phyloP scores from a whole-genome alignment of 1,284 basidiomycete species.

The Cryptococcus maquisensis region DNA sequence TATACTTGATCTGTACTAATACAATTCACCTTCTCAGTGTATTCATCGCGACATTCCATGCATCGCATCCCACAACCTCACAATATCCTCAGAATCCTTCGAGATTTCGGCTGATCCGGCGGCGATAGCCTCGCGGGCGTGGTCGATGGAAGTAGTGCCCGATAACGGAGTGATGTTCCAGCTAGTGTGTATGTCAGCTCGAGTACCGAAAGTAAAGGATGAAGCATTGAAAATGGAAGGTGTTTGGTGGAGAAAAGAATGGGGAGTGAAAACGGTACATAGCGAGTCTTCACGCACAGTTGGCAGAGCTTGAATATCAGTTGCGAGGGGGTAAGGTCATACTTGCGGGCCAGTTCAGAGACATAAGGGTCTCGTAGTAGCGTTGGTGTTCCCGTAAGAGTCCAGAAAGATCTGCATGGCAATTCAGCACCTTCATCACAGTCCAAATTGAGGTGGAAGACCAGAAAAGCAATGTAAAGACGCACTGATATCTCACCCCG shows the following conservation, averaged over 20 bases:
- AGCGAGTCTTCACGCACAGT: constrained; percentile 26
- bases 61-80: constrained; percentile 20
- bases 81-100: constrained; percentile 41
- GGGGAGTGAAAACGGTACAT: not conserved
- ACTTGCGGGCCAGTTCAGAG: constrained; percentile 51
- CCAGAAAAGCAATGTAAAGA: not conserved
- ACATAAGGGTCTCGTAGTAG: constrained; percentile 57
- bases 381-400: constrained; percentile 66
- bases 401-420: constrained; percentile 72
- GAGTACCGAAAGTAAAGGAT: not conserved
- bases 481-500: constrained; percentile 68
- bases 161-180: constrained; percentile 44
- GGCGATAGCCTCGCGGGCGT: constrained; percentile 63
- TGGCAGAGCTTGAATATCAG: constrained; percentile 65
- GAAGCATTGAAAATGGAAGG: not conserved
- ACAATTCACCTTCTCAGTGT: too few relatives aligned
- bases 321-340: constrained; percentile 60
- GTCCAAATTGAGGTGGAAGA: not conserved
- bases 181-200: constrained; percentile 14
- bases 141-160: constrained; percentile 41
- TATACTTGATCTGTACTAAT: too few relatives aligned
- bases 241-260: not conserved
- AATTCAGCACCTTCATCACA: not conserved
- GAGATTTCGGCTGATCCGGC: constrained; percentile 51
- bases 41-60: too few relatives aligned